A percentile compares a stretch with the other conserved stretches of the same genome.
These are phyloP conservation scores for Cyberlindnera lachancei DNA, from an alignment of 805 yeast genomes.

Conservation along the genomic window DNA sequence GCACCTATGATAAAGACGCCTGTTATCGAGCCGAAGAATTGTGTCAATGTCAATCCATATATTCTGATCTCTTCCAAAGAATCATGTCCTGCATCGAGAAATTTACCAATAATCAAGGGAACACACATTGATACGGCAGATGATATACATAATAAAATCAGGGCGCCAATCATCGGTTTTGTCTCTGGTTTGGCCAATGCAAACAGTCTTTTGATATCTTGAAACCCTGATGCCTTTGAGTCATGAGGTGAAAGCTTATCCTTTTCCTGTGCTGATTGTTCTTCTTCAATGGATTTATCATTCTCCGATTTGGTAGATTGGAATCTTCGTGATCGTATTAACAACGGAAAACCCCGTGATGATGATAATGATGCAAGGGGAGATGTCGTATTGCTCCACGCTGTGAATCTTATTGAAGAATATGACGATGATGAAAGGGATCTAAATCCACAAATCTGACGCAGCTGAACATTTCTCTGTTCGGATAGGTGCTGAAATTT, in stretches of 20 bases:
- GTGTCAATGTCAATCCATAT: constrained; percentile 53
- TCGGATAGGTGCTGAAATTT: too few relatives aligned
- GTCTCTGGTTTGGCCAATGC: constrained; percentile 51
- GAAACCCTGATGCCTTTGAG: constrained; percentile 27
- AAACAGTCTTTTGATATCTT: constrained; percentile 37
- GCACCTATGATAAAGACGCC: constrained; percentile 68
- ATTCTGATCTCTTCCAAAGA: constrained; percentile 24
- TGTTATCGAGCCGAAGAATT: constrained; percentile 57
- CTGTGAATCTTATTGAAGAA: too few relatives aligned
- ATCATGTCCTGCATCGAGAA: constrained; percentile 49
- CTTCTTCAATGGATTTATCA: background rate
- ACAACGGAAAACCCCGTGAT: too few relatives aligned
- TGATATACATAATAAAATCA: constrained; percentile 55
- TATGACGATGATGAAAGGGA: too few relatives aligned
- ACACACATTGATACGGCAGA: constrained; percentile 76
- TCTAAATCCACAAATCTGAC: too few relatives aligned
- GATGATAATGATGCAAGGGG: too few relatives aligned
- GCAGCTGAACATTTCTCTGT: too few relatives aligned
- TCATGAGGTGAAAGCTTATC: constrained; percentile 25
- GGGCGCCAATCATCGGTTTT: constrained; percentile 50
- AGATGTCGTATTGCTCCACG: too few relatives aligned
- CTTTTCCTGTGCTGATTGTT: background rate
- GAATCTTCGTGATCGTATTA: background rate
- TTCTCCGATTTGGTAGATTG: background rate
- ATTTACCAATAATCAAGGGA: constrained; percentile 80